Evolutionary conservation across 2,329 filamentous ascomycete genomes (phyloP), one percentile per base, ranked within the genome.

Genomic region (Calonectria multiphialidica): DNA sequence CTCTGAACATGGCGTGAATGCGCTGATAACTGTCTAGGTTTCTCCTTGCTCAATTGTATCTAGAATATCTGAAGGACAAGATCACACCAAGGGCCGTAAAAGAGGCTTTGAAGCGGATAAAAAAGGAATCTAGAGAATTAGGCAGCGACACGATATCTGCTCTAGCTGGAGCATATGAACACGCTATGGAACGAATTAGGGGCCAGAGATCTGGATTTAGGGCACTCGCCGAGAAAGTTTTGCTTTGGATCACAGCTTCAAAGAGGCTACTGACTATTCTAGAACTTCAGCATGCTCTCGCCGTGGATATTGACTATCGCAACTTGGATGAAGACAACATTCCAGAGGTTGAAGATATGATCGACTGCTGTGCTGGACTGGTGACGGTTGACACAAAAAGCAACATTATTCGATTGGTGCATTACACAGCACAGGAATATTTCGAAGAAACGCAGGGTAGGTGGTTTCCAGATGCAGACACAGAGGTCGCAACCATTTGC

Each of bases 111-210:
- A 15, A 68, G 40, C 40, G 10, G 40, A n/a, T n/a, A n/a, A 42
- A 18, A 1, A 4, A 18, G 8, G 3, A 8, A 2, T 42, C 40
- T 5, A 3, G 40, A 5, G 40, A 42, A 4, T 18, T 18, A 5
- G 15, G n/a, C 5, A 42, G n/a, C 15, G 3, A 1, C 40, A 3
- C 16, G n/a, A 42, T 42, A 8, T n/a, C n/a, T n/a, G n/a, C n/a
- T n/a, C n/a, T 42, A 10, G 4, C 13, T 18, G 5, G 9, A 5
- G 50, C 30, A 18, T 55, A 55, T 9, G 8, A n/a, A 1, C 9
- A 55, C 1, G 18, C 50, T 6, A 55, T 55, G 50, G 15, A 55
- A 2, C 78, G 87, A n/a, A 87, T 89, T 33, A 59, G 83, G n/a
- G 68, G 74, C 0, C 86, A 89, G 61, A 8, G 16, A 21, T 4